Conservation (phyloP, 768 basidiomycete species). For the Lactarius pseudohatsudake region DNA sequence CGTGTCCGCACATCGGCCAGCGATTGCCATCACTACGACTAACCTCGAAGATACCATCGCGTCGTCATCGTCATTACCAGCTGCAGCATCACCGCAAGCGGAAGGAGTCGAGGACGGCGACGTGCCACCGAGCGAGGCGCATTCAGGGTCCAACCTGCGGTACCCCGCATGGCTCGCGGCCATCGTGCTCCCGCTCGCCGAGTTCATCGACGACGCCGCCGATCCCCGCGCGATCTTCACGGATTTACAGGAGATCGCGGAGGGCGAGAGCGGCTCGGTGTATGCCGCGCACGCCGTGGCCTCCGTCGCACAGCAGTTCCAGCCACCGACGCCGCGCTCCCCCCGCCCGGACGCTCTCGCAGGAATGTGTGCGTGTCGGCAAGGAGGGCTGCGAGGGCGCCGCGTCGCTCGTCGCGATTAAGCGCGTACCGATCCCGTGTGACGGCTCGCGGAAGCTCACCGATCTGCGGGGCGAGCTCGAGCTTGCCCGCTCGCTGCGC, state of each 20-base stretch:
- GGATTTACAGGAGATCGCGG: slow-evolving; percentile 75
- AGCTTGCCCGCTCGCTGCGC: slow-evolving; percentile 53
- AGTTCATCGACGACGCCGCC: slow-evolving; percentile 60
- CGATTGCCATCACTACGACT: slow-evolving; percentile 11
- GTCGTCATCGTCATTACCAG: background rate
- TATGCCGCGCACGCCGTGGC: slow-evolving; percentile 40
- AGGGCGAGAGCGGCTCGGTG: slow-evolving; percentile 80
- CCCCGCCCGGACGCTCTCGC: slow-evolving; percentile 12
- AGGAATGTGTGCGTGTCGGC: background rate
- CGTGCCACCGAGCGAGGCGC: background rate
- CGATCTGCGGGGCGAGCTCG: slow-evolving; percentile 62
- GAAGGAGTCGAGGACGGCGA: background rate
- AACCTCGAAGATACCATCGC: background rate
- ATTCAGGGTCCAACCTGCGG: slow-evolving; percentile 37
- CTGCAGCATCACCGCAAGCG: background rate
- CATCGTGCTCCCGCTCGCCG: slow-evolving; percentile 56
- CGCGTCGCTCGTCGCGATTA: slow-evolving; percentile 63
- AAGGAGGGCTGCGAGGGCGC: background rate
- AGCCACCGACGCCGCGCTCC: slow-evolving; percentile 24
- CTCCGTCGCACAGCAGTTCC: slow-evolving; percentile 8
- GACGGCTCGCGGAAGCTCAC: slow-evolving; percentile 59
- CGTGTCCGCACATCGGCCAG: background rate
- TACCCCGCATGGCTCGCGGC: slow-evolving; percentile 65
- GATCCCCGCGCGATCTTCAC: slow-evolving; percentile 65
- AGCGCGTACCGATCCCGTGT: slow-evolving; percentile 62